Conservation (phyloP, 1,139 yeast species). For the Saccharomyces hybrid region DNA sequence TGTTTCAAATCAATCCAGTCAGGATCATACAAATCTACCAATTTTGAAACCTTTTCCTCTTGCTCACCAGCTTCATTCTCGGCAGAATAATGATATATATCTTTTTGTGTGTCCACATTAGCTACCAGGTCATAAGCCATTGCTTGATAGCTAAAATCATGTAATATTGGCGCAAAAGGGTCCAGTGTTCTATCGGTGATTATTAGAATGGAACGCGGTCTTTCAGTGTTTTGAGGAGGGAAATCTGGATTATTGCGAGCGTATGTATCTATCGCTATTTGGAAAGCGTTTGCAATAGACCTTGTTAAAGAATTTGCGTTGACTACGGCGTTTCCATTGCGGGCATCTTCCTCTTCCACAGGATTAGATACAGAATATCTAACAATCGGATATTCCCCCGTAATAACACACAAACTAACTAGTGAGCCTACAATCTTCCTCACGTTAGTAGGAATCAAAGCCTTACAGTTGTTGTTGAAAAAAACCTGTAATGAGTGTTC, state of each 20-base stretch:
- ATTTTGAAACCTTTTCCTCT: slow-evolving; percentile 38
- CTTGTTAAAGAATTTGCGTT: slow-evolving; percentile 61
- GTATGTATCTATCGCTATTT: slow-evolving; percentile 63
- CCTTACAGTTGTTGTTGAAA: slow-evolving; percentile 59
- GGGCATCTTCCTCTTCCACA: slow-evolving; percentile 31
- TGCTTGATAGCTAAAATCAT: slow-evolving; percentile 91
- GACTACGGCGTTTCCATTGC: slow-evolving; percentile 18
- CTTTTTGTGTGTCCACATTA: slow-evolving; percentile 41
- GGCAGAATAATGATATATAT: slow-evolving; percentile 49
- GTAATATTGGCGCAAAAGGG: slow-evolving; percentile 73
- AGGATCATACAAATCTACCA: slow-evolving; percentile 54
- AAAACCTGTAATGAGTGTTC: slow-evolving; percentile 60
- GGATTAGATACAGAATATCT: slow-evolving; percentile 53
- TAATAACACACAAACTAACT: slow-evolving; percentile 62
- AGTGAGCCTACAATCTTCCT: slow-evolving; percentile 49
- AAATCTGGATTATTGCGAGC: slow-evolving; percentile 61
- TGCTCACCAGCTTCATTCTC: slow-evolving; percentile 55
- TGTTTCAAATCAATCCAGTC: slow-evolving; percentile 73
- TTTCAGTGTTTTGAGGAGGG: slow-evolving; percentile 41
- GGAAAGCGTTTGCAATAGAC: slow-evolving; percentile 67
- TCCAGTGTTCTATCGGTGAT: slow-evolving; percentile 82
- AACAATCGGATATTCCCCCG: slow-evolving; percentile 85
- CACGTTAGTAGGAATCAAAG: slow-evolving; percentile 52
- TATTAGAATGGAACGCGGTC: slow-evolving; percentile 66
- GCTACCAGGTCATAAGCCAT: slow-evolving; percentile 65